Conservation (phyloP, 306 rosid species). For the Begonia fuchsioides region DNA sequence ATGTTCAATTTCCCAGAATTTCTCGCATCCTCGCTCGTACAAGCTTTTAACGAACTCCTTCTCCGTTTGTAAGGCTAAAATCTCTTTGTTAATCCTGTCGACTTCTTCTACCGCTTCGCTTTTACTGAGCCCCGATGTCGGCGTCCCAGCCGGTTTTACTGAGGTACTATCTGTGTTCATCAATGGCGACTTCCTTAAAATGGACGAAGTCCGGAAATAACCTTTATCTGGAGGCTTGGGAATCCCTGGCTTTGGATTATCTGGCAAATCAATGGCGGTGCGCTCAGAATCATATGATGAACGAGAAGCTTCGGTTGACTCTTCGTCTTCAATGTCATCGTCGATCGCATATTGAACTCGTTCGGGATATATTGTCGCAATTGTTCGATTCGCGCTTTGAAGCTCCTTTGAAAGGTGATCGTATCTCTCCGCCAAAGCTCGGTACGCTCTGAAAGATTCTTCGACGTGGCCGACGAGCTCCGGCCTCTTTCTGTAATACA, state of each 20-base stretch:
- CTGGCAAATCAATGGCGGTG: neutral
- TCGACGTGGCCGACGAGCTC: too few species aligned
- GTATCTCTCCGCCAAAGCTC: too few species aligned
- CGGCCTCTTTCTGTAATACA: too few species aligned
- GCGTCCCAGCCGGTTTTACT: slow-evolving; percentile 13
- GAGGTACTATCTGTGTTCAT: slow-evolving; percentile 18
- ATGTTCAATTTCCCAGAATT: slow-evolving; percentile 63
- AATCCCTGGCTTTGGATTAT: slow-evolving; percentile 18
- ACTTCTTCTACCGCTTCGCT: slow-evolving; percentile 50
- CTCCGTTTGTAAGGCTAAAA: slow-evolving; percentile 61
- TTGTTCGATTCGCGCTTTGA: too few species aligned
- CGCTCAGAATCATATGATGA: slow-evolving; percentile 12
- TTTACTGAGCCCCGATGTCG: slow-evolving; percentile 46
- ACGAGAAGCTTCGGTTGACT: slow-evolving; percentile 16
- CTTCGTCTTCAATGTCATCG: slow-evolving; percentile 39
- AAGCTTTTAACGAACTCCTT: slow-evolving; percentile 77
- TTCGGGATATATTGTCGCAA: slow-evolving; percentile 66
- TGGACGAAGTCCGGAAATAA: slow-evolving; percentile 30
- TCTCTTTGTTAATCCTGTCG: slow-evolving; percentile 66
- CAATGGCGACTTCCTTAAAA: slow-evolving; percentile 27
- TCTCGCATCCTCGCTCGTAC: slow-evolving; percentile 50
- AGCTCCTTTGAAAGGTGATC: too few species aligned
- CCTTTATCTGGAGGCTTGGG: slow-evolving; percentile 34
- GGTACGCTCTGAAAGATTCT: too few species aligned
- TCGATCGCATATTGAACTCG: slow-evolving; percentile 51